phyloP scores from a whole-genome alignment of 2,329 filamentous ascomycete species.

The Cercospora sp. region DNA sequence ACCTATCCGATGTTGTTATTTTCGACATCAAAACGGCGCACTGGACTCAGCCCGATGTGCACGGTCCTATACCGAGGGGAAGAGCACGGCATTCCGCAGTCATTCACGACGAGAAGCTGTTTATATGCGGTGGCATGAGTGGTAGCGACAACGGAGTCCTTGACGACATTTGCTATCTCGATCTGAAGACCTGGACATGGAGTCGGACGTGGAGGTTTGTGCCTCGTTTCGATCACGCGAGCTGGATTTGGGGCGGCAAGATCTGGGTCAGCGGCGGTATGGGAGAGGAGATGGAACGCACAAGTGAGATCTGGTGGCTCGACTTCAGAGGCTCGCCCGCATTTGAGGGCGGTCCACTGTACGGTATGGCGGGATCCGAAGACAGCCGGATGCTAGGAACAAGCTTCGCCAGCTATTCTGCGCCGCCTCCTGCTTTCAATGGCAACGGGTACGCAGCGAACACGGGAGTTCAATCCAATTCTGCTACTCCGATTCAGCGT shows the following conservation, averaged over 20 bases:
- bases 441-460: constrained; percentile 69
- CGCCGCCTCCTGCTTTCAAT: constrained; percentile 38
- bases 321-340: constrained; percentile 89
- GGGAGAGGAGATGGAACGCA: constrained; percentile 95
- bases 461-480: constrained; percentile 60
- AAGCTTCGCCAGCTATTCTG: constrained; percentile 33
- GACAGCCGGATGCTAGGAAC: constrained; percentile 38
- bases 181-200: constrained; percentile 97
- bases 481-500: constrained; percentile 47
- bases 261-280: constrained; percentile 97
- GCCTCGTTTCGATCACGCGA: constrained; percentile 89
- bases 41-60: constrained; percentile 90
- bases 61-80: constrained; percentile 82
- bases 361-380: constrained; percentile 36
- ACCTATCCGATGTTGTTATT: constrained; percentile 92
- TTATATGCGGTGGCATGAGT: constrained; percentile 93
- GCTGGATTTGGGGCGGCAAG: constrained; percentile 87
- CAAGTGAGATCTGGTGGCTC: constrained; percentile 94
- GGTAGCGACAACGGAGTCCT: constrained; percentile 89
- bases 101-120: constrained; percentile 93
- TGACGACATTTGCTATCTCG: constrained; percentile 94
- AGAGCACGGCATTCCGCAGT: constrained; percentile 91
- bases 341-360: constrained; percentile 53
- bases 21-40: constrained; percentile 93
- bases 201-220: constrained; percentile 95